A percentile compares a stretch with the other conserved stretches of the same genome.
These are phyloP conservation scores for Diaporthe humulicola DNA, from an alignment of 2,329 filamentous ascomycete genomes.

Conservation along the genomic window DNA sequence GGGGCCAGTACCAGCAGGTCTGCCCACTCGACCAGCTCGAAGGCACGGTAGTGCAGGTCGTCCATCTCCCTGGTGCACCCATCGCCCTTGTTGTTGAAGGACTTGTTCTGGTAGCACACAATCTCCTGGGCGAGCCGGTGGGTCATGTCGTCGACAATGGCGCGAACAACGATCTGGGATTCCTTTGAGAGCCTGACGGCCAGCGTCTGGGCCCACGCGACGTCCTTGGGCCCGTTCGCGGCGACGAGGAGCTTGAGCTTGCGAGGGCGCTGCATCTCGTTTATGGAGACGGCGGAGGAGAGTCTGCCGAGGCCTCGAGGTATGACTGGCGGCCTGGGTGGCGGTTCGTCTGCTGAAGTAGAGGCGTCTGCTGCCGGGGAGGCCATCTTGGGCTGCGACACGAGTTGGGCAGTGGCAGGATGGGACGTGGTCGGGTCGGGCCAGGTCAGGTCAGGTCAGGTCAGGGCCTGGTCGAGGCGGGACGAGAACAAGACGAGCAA, in stretches of 20 bases:
- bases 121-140: conserved; percentile 74
- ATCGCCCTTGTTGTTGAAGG: conserved; percentile 47
- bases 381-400: conserved; percentile 33
- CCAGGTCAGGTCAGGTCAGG: neutral
- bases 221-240: conserved; percentile 74
- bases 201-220: conserved; percentile 75
- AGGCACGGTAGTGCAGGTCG: conserved; percentile 65
- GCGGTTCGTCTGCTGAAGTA: conserved; percentile 37
- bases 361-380: conserved; percentile 37
- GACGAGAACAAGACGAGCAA: neutral
- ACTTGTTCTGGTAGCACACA: conserved; percentile 69
- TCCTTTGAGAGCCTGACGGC: conserved; percentile 77
- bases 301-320: conserved; percentile 32
- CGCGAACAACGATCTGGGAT: conserved; percentile 70
- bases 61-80: conserved; percentile 59
- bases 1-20: conserved; percentile 88
- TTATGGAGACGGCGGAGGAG: conserved; percentile 48
- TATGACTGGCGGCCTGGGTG: conserved; percentile 1
- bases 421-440: neutral
- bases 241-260: conserved; percentile 73
- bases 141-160: conserved; percentile 75
- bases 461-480: neutral
- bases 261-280: conserved; percentile 55
- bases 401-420: neutral
- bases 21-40: conserved; percentile 86